Evolutionary conservation across 2,329 filamentous ascomycete species (phyloP).

Genomic region (Colletotrichum lentis): DNA sequence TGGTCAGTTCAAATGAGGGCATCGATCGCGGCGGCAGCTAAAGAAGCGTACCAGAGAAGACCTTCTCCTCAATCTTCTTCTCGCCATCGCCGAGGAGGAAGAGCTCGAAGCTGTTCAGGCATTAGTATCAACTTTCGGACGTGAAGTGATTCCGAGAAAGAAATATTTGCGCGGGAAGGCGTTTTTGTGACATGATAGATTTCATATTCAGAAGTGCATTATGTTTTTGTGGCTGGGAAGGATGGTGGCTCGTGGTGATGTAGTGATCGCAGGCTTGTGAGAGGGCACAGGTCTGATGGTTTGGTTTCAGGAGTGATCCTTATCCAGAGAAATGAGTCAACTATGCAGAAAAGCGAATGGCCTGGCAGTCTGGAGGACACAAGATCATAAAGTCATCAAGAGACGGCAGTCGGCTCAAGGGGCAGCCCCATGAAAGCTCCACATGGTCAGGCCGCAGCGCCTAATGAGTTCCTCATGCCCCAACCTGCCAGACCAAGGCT

Average conservation of each 20-base stretch:
- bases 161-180: constrained; percentile 10
- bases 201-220: not conserved
- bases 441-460: not conserved
- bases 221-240: not conserved
- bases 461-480: not conserved
- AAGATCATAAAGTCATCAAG: not conserved
- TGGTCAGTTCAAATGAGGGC: not conserved
- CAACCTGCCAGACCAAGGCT: not conserved
- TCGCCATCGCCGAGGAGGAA: constrained; percentile 88
- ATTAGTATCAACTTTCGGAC: not conserved
- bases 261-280: not conserved
- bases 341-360: not conserved
- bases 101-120: constrained; percentile 78
- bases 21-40: constrained; percentile 16
- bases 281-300: not conserved
- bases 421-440: not conserved
- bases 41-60: constrained; percentile 81
- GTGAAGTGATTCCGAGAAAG: not conserved
- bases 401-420: not conserved
- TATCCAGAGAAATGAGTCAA: not conserved
- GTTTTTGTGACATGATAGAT: not conserved
- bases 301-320: no score
- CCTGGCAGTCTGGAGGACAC: not conserved
- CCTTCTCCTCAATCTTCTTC: constrained; percentile 89
- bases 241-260: not conserved